phyloP scores from a whole-genome alignment of 441 rosid genomes.

The Melastoma candidum region DNA sequence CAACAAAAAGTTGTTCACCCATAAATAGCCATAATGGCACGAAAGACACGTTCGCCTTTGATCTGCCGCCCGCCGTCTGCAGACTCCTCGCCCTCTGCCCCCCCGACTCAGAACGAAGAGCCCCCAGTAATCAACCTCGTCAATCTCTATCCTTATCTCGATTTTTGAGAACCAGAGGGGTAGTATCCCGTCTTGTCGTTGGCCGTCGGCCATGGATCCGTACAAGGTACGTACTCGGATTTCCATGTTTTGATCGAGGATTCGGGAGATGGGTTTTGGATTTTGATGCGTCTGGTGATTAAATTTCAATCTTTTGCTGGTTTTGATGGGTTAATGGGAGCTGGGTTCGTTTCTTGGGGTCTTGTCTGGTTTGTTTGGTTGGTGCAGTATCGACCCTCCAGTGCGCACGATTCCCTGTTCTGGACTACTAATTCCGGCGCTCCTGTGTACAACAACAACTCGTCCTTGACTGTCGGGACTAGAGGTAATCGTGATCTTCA shows the following conservation, averaged over 20 bases:
- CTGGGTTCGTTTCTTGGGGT: neutral
- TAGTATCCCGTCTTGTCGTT: neutral
- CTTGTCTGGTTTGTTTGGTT: constrained; percentile 7
- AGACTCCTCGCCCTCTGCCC: neutral
- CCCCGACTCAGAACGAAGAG: too few species aligned
- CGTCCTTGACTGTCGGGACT: constrained; percentile 72
- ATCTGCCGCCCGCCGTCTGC: neutral
- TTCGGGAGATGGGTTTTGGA: too few species aligned
- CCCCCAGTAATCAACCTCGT: too few species aligned
- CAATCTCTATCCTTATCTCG: neutral
- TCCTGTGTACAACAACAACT: constrained; percentile 82
- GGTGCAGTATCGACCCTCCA: constrained; percentile 70
- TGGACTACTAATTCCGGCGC: constrained; percentile 83
- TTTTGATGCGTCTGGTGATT: too few species aligned
- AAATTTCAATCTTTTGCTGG: too few species aligned
- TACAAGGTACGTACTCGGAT: constrained; percentile 42
- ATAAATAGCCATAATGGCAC: neutral
- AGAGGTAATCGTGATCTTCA: constrained; percentile 41
- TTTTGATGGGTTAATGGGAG: neutral
- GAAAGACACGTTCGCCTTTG: too few species aligned
- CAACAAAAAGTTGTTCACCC: neutral
- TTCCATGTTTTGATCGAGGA: neutral
- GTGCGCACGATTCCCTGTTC: constrained; percentile 56
- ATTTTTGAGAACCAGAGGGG: neutral
- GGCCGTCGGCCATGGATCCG: constrained; percentile 43